A percentile compares a stretch with the other conserved stretches of the same genome.
These are phyloP conservation scores for Sphagnum magellanicum DNA, from an alignment of 228 moss, liverwort and hornwort species.

Conservation along the genomic window DNA sequence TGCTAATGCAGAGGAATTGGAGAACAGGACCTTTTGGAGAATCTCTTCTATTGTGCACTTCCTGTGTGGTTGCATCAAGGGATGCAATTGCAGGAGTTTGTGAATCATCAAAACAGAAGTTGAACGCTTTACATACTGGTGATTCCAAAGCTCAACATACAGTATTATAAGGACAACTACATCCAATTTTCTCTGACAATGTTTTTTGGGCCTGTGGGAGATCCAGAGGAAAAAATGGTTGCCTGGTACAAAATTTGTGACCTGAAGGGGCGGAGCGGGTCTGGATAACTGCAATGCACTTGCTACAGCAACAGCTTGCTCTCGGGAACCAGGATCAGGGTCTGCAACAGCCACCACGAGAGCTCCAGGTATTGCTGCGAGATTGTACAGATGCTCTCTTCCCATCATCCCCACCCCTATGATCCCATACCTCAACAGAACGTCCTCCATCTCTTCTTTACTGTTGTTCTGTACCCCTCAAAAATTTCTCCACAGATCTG, in stretches of 20 bases:
- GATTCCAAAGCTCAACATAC: too few relatives aligned
- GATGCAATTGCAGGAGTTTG: neutral
- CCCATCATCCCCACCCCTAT: constrained; percentile 99
- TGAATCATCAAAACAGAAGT: neutral
- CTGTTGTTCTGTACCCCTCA: neutral
- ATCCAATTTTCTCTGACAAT: neutral
- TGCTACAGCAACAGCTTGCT: constrained; percentile 54
- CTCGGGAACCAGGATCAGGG: constrained; percentile 53
- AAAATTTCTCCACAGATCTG: too few relatives aligned
- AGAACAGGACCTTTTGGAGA: neutral
- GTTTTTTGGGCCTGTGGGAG: neutral
- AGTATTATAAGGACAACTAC: neutral
- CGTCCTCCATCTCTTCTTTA: constrained; percentile 15
- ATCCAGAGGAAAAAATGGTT: neutral
- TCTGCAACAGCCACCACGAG: constrained; percentile 86
- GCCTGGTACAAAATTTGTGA: neutral
- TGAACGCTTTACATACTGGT: neutral
- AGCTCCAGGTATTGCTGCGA: constrained; percentile 72
- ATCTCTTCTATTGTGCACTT: neutral
- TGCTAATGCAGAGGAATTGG: neutral
- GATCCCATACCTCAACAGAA: constrained; percentile 65
- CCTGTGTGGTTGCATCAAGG: neutral
- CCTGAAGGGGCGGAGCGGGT: constrained; percentile 41
- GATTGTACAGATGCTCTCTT: constrained; percentile 76
- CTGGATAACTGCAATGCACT: constrained; percentile 22